Base-by-base conservation (phyloP, 768 basidiomycete genomes). In the Boletus tomentosulus region DNA sequence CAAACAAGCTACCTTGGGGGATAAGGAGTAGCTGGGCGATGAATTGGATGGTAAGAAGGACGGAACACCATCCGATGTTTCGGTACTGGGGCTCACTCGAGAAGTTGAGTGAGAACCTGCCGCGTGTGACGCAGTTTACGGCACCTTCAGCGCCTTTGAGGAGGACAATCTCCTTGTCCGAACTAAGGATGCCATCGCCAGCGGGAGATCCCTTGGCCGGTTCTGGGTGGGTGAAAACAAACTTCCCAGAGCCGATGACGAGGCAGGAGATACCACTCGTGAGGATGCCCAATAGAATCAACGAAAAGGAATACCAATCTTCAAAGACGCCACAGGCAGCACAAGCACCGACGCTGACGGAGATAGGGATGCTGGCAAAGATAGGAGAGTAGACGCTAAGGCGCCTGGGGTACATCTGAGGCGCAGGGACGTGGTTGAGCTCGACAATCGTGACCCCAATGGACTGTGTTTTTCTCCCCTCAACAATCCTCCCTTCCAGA, bases 281-380 rank as follows among this genome's bases (percentile, higher is more conserved):
- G 41, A 73, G 0, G 34, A 68, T 66, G 4, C 72, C 72, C 38
- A 72, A 53, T 12, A 74, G 60, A 51, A 73, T 73, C 66, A 71
- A 51, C 11, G 66, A 50, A 48, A 71, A 74, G 25, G 58, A 60
- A 41, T 55, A 70, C 72, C 72, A 74, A 30, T 73, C 73, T 1
- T 39, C 7, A 19, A 65, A 66, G 24, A 70, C 35, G 9, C 58
- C 73, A 33, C 66, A 69, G 2, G 63, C 52, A 16, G 59, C 49
- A 54, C 69, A 70, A 1, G 66, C 57, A 15, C 60, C 69, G 11
- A 69, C 5, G 33, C 68, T 71, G 47, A 64, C 58, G 1, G 57
- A 33, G 30, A 74, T 74, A 1, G 70, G 69, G 16, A 72, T 56
- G 56, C 44, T 57, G 46, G 71, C 69, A 35, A 73, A 44, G 43